Evolutionary conservation across 2,329 filamentous ascomycete species (phyloP), one percentile per base, ranked within the genome.

Genomic region (Talaromyces sp.): DNA sequence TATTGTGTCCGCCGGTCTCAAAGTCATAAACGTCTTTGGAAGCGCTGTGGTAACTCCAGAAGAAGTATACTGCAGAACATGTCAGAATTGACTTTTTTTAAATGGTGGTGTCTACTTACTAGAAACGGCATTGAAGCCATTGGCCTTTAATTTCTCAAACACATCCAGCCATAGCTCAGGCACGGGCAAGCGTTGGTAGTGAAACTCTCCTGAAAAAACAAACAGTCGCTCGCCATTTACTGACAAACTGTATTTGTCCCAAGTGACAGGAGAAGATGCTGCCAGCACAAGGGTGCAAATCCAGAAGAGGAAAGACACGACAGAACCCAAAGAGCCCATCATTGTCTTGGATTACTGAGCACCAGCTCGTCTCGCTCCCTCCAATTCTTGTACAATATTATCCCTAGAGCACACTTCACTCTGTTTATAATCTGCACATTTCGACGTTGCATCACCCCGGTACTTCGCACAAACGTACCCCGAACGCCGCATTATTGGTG

Each of bases 131-230:
- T 84, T 84, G 69, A 83, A 82, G 0, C 82, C 82, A 65, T 79
- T 81, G 9, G 82, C 80, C 63, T 78, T 77, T 62, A 83, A 76
- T 62, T 84, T 84, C 58, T 84, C 81, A 61, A 84, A 82, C 36
- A 84, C 78, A 64, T 84, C 81, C 42, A 81, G 66, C 80, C 82
- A 84, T 28, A 84, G 65, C 57, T 83, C 82, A 0, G 82, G 82
- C 0, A 84, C 80, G 0, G 82, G 82, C 36, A 84, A 74, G 3
- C 82, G 75, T 64, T 79, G 76, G 60, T 84, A 84, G 64, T 84
- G 82, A 49, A 84, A 84, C 64, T 84, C 82, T 27, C 77, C 81
- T 1, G 74, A 75, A 64, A 80, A 81, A 30, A 83, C 73, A 54
- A 81, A 80, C 3, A 82, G 67, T 28, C 81, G 74, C 61, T 78